phyloP scores from a whole-genome alignment of 2,329 filamentous ascomycete genomes.

The Davidsoniella virescens region DNA sequence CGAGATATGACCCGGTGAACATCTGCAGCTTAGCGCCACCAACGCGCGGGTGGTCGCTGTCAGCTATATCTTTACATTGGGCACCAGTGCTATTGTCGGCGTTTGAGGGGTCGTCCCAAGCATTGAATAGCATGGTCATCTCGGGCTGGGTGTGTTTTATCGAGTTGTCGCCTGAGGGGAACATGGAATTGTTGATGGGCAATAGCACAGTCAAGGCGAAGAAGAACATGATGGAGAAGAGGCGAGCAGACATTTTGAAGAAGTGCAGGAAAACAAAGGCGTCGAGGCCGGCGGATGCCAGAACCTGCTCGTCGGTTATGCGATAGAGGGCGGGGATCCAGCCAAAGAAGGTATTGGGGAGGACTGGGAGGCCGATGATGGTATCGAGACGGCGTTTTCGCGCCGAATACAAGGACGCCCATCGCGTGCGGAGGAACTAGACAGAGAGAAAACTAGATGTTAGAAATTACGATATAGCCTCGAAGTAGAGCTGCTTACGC shows the following conservation, averaged over 20 bases:
- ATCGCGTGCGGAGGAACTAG: slow-evolving; percentile 73
- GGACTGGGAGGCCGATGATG: slow-evolving; percentile 47
- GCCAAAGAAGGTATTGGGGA: slow-evolving; percentile 74
- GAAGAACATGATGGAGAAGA: slow-evolving; percentile 64
- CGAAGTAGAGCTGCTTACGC: slow-evolving; percentile 31
- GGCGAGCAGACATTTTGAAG: slow-evolving; percentile 85
- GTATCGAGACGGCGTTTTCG: slow-evolving; percentile 58
- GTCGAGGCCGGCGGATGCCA: slow-evolving; percentile 81
- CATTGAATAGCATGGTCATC: not conserved
- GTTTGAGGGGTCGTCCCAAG: slow-evolving; percentile 1
- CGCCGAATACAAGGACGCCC: slow-evolving; percentile 80
- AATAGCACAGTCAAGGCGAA: slow-evolving; percentile 68
- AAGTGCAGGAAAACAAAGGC: slow-evolving; percentile 92
- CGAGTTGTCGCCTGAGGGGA: slow-evolving; percentile 17
- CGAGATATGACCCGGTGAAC: slow-evolving; percentile 82
- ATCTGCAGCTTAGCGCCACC: slow-evolving; percentile 15
- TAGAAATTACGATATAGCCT: slow-evolving; percentile 2
- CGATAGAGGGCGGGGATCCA: slow-evolving; percentile 80
- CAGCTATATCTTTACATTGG: slow-evolving; percentile 18
- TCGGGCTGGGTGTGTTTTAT: slow-evolving; percentile 3
- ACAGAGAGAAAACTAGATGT: slow-evolving; percentile 1
- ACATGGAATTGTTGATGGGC: slow-evolving; percentile 61
- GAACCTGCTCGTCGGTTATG: slow-evolving; percentile 76
- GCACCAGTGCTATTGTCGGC: slow-evolving; percentile 11
- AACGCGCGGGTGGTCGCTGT: slow-evolving; percentile 15